Evolutionary conservation across 768 basidiomycete genomes (phyloP), one percentile per base, ranked within the genome.

Genomic region (Peribolospora kevripleyi): DNA sequence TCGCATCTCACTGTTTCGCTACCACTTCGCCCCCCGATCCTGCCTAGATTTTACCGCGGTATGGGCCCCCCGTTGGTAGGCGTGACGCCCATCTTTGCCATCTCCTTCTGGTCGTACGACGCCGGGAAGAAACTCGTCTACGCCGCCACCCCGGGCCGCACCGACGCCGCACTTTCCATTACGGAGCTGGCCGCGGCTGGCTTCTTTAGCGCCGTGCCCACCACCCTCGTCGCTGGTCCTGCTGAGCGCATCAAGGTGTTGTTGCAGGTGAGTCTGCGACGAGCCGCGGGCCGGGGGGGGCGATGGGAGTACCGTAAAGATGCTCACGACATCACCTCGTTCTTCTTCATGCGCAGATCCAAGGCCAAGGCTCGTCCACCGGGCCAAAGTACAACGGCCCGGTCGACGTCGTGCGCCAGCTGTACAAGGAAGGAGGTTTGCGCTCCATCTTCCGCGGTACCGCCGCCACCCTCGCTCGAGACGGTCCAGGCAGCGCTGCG

Each of bases 81-180:
- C 39, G 86, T 98, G 39, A 97, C 93, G 4, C 93, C 93, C 42
- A 97, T 95, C 64, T 98, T 98, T 63, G 93, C 93, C 3, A 71
- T 97, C 40, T 91, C 87, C 3, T 97, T 98, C 73, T 95, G 90
- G 90, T 90, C 84, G 6, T 98, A 97, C 65, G 88, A 95, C 66
- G 73, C 78, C 52, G 87, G 90, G 38, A 95, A 95, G 69, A 77
- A 79, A 59, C 70, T 97, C 59, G 84, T 97, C 58, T 74, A 77
- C 60, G 62, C 76, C 37, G 52, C 75, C 5, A 91, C 84, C n/a
- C 85, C 87, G n/a, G 74, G 81, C 53, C 77, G 88, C 48, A 73
- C 68, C 14, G 74, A 69, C 54, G 73, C 76, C 53, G 64, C 69
- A 10, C 71, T 98, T 48, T 78, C 81, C 11, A 77, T 76, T 39